Percentiles rank a stretch among this genome's conserved stretches.
These are phyloP conservation scores for Clarireedia monteithiana DNA, from an alignment of 2,329 filamentous ascomycete species.

Conservation along the genomic window DNA sequence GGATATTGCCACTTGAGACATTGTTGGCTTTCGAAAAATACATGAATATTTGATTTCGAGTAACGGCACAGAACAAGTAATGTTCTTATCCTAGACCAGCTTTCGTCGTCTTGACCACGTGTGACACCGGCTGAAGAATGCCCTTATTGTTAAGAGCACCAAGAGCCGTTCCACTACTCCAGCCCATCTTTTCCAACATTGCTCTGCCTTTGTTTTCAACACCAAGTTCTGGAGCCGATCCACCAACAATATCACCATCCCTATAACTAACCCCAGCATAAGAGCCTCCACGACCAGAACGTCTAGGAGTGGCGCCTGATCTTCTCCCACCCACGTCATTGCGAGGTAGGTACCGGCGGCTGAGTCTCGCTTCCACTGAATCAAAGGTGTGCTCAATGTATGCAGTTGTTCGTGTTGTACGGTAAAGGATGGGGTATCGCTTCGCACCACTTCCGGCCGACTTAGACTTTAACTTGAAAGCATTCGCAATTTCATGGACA, in stretches of 20 bases:
- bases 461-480: conserved; percentile 74
- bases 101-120: conserved; percentile 80
- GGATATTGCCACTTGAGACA: no score
- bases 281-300: conserved; percentile 23
- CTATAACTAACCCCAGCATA: conserved; percentile 50
- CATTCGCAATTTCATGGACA: conserved; percentile 70
- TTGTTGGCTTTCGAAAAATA: background rate
- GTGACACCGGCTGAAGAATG: conserved; percentile 75
- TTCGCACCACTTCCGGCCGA: conserved; percentile 67
- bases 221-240: conserved; percentile 74
- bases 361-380: conserved; percentile 38
- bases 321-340: conserved; percentile 36
- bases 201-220: conserved; percentile 73
- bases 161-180: conserved; percentile 78
- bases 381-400: conserved; percentile 53
- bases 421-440: conserved; percentile 70
- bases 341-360: conserved; percentile 48
- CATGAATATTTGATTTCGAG: background rate
- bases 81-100: conserved; percentile 59
- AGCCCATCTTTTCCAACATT: conserved; percentile 97
- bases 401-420: conserved; percentile 57
- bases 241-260: conserved; percentile 85
- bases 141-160: conserved; percentile 80
- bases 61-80: background rate
- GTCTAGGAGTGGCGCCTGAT: conserved; percentile 22